Base-by-base conservation (phyloP, 495 filamentous ascomycete species). In the Rusavskia elegans region DNA sequence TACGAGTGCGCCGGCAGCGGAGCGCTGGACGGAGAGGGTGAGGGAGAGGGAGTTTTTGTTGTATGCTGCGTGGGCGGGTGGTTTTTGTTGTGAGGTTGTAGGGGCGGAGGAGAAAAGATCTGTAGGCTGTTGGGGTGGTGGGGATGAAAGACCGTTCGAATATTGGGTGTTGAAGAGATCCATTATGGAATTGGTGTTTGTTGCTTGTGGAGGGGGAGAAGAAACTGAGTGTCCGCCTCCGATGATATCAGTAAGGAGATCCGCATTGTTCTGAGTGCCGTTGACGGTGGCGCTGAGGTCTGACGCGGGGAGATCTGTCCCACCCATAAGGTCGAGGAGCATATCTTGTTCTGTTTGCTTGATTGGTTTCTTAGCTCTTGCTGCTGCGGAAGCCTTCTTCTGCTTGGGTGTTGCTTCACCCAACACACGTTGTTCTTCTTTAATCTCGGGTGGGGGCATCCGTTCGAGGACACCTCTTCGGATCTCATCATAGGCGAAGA, bases 371-470 rank as follows among this genome's bases (percentile, higher is more conserved):
- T 85, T 93, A 27, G 79, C 75, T 67, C 85, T 93, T 59, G 77
- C 74, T 58, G 82, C 85, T 30, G 80, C 71, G n/a, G 73, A 58
- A 38, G 78, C 79, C 63, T 86, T 87, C 60, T 79, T 81, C 45
- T 79, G 75, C 68, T 90, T 93, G 4, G 58, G 55, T 48, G 81
- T 68, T 7, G 86, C 81, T 58, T 90, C 85, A n/a, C 89, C 87
- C 14, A 96, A 70, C 7, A 95, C 87, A 38, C 90, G 72, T 50
- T 89, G 88, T 62, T 89, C 84, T 64, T 98, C 92, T 50, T 88
- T 87, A 59, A 97, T 96, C 63, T 97, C 89, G 8, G 92, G 92
- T 3, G 90, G 78, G 13, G 92, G 92, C 92, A 98, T 98, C 62
- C 89, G 87, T 68, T 98, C 92, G 2, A 98, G 71, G 11, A 98